Conservation (phyloP, 768 basidiomycete genomes). For the Favolaschia claudopus region DNA sequence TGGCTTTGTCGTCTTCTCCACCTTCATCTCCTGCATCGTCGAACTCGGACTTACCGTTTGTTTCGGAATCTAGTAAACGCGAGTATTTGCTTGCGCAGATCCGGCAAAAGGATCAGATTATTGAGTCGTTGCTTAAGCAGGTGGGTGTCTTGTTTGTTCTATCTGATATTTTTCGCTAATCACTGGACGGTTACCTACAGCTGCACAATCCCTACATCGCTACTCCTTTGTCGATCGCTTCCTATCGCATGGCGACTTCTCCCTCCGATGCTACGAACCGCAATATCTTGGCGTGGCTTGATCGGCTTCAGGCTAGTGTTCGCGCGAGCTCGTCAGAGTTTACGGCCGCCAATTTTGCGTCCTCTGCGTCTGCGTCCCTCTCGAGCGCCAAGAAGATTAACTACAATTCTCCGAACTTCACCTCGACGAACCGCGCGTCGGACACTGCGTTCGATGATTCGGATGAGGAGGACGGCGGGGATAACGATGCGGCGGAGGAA, state of each 20-base stretch:
- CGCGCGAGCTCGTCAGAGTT: conserved; percentile 52
- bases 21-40: conserved; percentile 38
- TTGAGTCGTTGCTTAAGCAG: conserved; percentile 86
- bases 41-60: conserved; percentile 48
- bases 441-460: conserved; percentile 25
- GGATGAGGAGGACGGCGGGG: conserved; percentile 30
- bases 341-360: not conserved
- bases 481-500: conserved; percentile 38
- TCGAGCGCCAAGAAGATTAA: not conserved
- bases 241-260: conserved; percentile 80
- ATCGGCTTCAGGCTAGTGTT: conserved; percentile 69
- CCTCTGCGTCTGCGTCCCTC: not conserved
- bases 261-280: conserved; percentile 75
- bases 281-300: conserved; percentile 78
- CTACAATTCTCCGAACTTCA: conserved; percentile 7
- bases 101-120: conserved; percentile 87
- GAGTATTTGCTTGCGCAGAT: conserved; percentile 88
- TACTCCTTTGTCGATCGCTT: conserved; percentile 80
- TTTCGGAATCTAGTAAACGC: conserved; percentile 69
- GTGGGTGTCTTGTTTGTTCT: conserved; percentile 41
- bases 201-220: conserved; percentile 84
- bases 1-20: conserved; percentile 36
- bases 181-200: conserved; percentile 41
- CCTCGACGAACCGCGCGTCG: conserved; percentile 21
- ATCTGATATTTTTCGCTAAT: not conserved